Conservation (phyloP, 2,329 filamentous ascomycete species). For the Talaromyces sp. region DNA sequence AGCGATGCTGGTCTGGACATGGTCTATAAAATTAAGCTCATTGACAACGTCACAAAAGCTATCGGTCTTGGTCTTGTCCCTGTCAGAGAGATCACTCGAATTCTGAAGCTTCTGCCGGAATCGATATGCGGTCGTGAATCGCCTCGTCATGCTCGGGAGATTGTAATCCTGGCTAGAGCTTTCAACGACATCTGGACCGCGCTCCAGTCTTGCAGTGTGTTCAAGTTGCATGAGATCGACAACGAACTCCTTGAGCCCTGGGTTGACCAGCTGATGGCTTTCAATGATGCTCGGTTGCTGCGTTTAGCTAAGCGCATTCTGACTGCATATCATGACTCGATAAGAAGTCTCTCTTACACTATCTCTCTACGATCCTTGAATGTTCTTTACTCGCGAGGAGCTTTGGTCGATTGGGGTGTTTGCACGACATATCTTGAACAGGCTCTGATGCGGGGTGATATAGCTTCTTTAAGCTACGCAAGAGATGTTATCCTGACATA, state of each 20-base stretch:
- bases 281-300: neutral
- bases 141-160: conserved; percentile 18
- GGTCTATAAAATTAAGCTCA: conserved; percentile 22
- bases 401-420: conserved; percentile 18
- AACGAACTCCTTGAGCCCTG: conserved; percentile 29
- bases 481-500: conserved; percentile 32
- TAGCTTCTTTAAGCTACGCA: conserved; percentile 24
- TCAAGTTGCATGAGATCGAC: conserved; percentile 33
- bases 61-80: conserved; percentile 36
- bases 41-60: conserved; percentile 28
- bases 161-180: conserved; percentile 25
- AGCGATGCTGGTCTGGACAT: conserved; percentile 21
- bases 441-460: conserved; percentile 20
- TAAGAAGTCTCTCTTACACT: conserved; percentile 7
- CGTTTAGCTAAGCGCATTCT: conserved; percentile 12
- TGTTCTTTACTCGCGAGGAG: neutral
- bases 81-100: conserved; percentile 30
- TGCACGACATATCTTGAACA: conserved; percentile 31
- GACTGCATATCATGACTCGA: conserved; percentile 6
- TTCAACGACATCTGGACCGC: conserved; percentile 35
- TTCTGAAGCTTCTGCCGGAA: conserved; percentile 24
- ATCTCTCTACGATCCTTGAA: conserved; percentile 4
- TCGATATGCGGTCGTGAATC: conserved; percentile 11
- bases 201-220: conserved; percentile 34
- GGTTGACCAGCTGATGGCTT: conserved; percentile 29